Evolutionary conservation across 2,329 filamentous ascomycete species (phyloP).

Genomic region (Drechslerella dactyloides): DNA sequence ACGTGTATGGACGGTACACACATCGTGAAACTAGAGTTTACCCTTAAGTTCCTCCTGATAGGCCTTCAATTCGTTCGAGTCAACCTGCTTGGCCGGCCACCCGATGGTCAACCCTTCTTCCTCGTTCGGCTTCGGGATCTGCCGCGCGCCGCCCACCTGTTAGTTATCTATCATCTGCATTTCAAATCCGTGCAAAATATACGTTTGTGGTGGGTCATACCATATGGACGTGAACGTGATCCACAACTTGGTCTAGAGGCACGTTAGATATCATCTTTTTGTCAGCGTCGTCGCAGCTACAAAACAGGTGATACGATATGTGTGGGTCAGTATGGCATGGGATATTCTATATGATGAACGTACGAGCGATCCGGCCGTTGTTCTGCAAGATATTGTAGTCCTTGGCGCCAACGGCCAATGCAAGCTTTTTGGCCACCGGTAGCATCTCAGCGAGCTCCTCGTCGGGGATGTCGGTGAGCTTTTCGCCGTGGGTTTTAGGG

Average conservation of each 20-base stretch:
- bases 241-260: slow-evolving; percentile 33
- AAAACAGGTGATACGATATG: too few relatives aligned
- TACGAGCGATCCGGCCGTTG: slow-evolving; percentile 89
- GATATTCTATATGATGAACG: neutral
- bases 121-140: slow-evolving; percentile 93
- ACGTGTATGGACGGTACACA: too few relatives aligned
- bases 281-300: too few relatives aligned
- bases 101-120: slow-evolving; percentile 76
- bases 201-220: slow-evolving; percentile 64
- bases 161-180: slow-evolving; percentile 3
- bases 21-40: slow-evolving; percentile 78
- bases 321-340: too few relatives aligned
- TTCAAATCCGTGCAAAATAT: too few relatives aligned
- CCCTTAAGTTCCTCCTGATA: slow-evolving; percentile 83
- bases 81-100: slow-evolving; percentile 77
- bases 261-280: too few relatives aligned
- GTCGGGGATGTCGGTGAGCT: slow-evolving; percentile 90
- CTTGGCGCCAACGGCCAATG: slow-evolving; percentile 72
- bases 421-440: slow-evolving; percentile 87
- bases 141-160: neutral
- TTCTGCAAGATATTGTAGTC: slow-evolving; percentile 97
- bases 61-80: slow-evolving; percentile 83
- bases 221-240: slow-evolving; percentile 89
- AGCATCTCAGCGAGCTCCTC: slow-evolving; percentile 82
- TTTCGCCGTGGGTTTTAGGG: slow-evolving; percentile 90